These are phyloP conservation scores for Nadsonia fulvescens DNA, from an alignment of 805 yeast species.

Conservation along the genomic window DNA sequence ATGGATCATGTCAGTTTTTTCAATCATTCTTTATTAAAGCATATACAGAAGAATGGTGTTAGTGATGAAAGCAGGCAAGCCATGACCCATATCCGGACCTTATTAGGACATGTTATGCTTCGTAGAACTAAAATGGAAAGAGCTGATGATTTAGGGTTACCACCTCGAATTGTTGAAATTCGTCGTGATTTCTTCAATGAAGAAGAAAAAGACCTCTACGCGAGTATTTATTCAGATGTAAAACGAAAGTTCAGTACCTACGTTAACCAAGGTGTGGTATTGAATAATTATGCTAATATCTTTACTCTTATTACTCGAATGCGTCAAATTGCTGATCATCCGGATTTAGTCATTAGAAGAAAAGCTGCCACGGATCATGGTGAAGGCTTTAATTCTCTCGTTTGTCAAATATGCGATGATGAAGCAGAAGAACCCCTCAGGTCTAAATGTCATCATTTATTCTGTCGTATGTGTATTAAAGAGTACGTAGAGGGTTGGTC, in stretches of 20 bases:
- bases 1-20: constrained; percentile 93
- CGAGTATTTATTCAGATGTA: constrained; percentile 72
- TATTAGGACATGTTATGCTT: constrained; percentile 70
- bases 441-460: constrained; percentile 83
- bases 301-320: constrained; percentile 89
- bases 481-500: constrained; percentile 70
- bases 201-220: constrained; percentile 86
- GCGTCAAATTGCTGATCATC: constrained; percentile 98
- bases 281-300: constrained; percentile 92
- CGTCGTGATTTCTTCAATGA: constrained; percentile 78
- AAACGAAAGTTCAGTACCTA: constrained; percentile 77
- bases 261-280: constrained; percentile 90
- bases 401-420: constrained; percentile 90
- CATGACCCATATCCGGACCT: constrained; percentile 54
- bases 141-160: constrained; percentile 93
- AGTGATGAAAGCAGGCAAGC: constrained; percentile 67
- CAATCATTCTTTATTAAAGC: constrained; percentile 89
- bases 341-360: constrained; percentile 76
- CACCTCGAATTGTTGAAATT: constrained; percentile 86
- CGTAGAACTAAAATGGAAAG: constrained; percentile 90
- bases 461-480: constrained; percentile 80
- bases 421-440: constrained; percentile 96
- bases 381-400: constrained; percentile 35
- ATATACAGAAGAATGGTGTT: constrained; percentile 72
- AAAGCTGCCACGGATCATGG: constrained; percentile 21